Evolutionary conservation across 108 stramenopile genomes (phyloP).

Genomic region (Cyclostephanos tholiformis): DNA sequence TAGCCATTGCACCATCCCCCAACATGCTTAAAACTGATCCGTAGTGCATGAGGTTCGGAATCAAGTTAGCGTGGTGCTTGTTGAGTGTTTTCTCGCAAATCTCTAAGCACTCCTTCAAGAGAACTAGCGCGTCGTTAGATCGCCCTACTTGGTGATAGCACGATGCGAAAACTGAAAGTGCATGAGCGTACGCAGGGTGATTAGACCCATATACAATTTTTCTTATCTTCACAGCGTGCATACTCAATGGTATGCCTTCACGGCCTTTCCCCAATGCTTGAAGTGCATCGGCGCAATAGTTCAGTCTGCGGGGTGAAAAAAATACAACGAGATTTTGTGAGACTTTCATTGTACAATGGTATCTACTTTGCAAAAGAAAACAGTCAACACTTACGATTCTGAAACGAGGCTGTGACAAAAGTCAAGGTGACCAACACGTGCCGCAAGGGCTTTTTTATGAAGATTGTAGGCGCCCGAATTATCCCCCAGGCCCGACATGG

Average conservation of each 20-base stretch:
- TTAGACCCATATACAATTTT: conserved; percentile 28
- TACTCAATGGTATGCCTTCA: conserved; percentile 36
- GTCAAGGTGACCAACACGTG: conserved; percentile 35
- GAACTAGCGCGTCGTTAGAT: conserved; percentile 25
- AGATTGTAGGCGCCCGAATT: conserved; percentile 19
- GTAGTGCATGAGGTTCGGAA: conserved; percentile 48
- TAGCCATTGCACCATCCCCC: conserved; percentile 27
- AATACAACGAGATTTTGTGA: background rate
- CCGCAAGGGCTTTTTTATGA: conserved; percentile 36
- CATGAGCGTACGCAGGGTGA: conserved; percentile 52
- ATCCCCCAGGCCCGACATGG: conserved; percentile 27
- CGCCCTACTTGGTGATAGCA: conserved; percentile 35
- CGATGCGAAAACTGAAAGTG: conserved; percentile 44
- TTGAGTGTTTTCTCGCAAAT: conserved; percentile 40
- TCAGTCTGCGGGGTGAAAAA: conserved; percentile 17
- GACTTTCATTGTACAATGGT: background rate
- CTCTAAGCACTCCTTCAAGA: conserved; percentile 41
- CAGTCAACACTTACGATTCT: conserved; percentile 19
- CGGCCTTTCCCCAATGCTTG: conserved; percentile 35
- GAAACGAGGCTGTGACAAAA: conserved; percentile 41
- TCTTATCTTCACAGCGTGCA: conserved; percentile 46
- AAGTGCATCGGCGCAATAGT: conserved; percentile 45
- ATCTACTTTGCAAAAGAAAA: background rate
- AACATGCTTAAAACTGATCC: conserved; percentile 34
- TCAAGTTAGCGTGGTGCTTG: conserved; percentile 42